phyloP scores from a whole-genome alignment of 1,284 basidiomycete genomes.

The Moesziomyces parantarcticus region DNA sequence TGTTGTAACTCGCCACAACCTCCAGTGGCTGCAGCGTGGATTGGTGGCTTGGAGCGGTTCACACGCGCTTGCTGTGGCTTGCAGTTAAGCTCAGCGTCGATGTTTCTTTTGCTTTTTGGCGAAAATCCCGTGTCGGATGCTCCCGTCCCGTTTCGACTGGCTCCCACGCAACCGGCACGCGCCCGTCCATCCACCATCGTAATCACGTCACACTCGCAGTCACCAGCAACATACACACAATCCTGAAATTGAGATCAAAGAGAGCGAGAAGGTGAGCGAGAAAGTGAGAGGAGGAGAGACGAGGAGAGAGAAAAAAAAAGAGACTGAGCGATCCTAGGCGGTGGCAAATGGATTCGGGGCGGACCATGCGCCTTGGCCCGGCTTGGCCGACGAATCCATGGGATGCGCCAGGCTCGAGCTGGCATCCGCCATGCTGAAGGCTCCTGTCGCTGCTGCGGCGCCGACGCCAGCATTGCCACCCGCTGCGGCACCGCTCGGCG shows the following conservation, averaged over 20 bases:
- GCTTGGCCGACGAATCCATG: constrained; percentile 41
- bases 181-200: no score
- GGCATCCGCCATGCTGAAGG: background rate
- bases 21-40: no score
- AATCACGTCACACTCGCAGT: no score
- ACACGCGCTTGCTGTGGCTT: no score
- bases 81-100: no score
- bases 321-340: constrained; percentile 5
- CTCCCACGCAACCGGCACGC: no score
- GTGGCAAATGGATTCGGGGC: constrained; percentile 44
- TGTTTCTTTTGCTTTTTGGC: no score
- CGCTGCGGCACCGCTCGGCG: constrained; percentile 8
- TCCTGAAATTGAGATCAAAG: background rate
- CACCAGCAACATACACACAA: no score
- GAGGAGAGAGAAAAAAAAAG: background rate
- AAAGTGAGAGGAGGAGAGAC: background rate
- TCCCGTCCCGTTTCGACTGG: no score
- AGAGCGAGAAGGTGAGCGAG: background rate
- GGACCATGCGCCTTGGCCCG: constrained; percentile 43
- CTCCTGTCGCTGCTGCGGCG: background rate
- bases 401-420: constrained; percentile 21
- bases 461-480: background rate
- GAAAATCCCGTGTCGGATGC: no score
- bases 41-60: no score
- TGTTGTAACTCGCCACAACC: no score